A percentile compares a stretch with the other conserved stretches of the same genome.
phyloP scores from a whole-genome alignment of 352 stramenopile genomes.

The Phytophthora sojae region DNA sequence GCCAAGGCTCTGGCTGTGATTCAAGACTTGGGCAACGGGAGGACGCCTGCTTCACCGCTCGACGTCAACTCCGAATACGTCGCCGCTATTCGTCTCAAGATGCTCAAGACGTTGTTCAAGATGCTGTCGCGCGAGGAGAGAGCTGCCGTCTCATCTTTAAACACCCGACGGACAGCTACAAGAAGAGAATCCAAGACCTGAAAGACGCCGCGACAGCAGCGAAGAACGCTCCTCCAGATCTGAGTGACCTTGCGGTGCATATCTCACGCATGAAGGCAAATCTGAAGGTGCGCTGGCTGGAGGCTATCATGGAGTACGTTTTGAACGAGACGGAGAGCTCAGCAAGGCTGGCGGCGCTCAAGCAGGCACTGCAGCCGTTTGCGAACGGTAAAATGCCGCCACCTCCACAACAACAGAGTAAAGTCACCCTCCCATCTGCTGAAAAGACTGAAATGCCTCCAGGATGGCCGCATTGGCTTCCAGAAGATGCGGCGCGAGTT shows the following conservation, averaged over 20 bases:
- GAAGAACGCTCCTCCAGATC: slow-evolving; percentile 21
- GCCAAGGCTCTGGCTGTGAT: slow-evolving; percentile 52
- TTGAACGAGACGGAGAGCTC: slow-evolving; percentile 54
- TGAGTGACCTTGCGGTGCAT: slow-evolving; percentile 42
- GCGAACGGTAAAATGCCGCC: slow-evolving; percentile 46
- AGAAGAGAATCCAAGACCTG: slow-evolving; percentile 37
- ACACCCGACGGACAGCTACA: slow-evolving; percentile 49
- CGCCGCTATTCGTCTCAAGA: slow-evolving; percentile 43
- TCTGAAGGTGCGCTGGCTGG: slow-evolving; percentile 71
- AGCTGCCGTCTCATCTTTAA: slow-evolving; percentile 50
- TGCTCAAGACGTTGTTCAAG: slow-evolving; percentile 64
- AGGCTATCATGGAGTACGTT: slow-evolving; percentile 52
- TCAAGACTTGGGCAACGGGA: slow-evolving; percentile 45
- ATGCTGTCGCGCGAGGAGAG: slow-evolving; percentile 67
- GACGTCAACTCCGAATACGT: slow-evolving; percentile 36
- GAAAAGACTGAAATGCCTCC: slow-evolving; percentile 75
- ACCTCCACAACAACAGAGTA: slow-evolving; percentile 9
- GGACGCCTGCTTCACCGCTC: slow-evolving; percentile 3
- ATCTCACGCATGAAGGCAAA: slow-evolving; percentile 54
- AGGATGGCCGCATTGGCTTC: slow-evolving; percentile 83
- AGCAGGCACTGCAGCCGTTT: slow-evolving; percentile 60
- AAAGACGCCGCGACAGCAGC: slow-evolving; percentile 18
- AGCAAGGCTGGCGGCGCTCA: slow-evolving; percentile 52
- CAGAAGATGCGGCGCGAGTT: slow-evolving; percentile 77
- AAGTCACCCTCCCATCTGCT: slow-evolving; percentile 22